Conservation (phyloP, 441 rosid species). For the Hura crepitans region DNA sequence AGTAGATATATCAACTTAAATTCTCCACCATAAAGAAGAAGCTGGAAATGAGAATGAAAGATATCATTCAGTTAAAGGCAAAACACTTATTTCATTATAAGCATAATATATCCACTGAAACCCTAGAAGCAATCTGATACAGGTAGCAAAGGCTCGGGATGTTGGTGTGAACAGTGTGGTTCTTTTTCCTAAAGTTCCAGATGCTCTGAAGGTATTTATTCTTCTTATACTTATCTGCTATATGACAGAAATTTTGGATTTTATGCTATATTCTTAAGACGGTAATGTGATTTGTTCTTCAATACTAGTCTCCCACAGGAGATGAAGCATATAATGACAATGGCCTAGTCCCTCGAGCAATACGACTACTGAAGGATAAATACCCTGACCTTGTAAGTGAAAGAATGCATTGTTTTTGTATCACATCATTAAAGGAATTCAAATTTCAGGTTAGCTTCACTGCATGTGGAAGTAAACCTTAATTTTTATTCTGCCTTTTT, state of each 20-base stretch:
- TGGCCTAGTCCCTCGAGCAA: conserved; percentile 84
- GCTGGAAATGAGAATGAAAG: neutral
- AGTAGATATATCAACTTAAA: neutral
- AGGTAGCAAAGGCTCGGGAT: conserved; percentile 91
- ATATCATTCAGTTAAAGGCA: neutral
- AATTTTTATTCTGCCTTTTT: conserved; percentile 16
- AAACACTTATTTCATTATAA: too few relatives aligned
- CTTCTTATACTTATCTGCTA: conserved; percentile 7
- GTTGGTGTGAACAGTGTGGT: conserved; percentile 88
- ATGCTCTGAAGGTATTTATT: conserved; percentile 75
- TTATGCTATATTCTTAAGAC: neutral
- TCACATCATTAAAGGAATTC: conserved; percentile 3
- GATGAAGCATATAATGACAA: conserved; percentile 90
- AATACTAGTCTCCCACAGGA: conserved; percentile 64
- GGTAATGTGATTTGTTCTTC: conserved; percentile 23
- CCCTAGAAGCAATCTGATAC: conserved; percentile 27
- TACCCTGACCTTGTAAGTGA: conserved; percentile 85
- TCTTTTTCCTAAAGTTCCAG: conserved; percentile 93
- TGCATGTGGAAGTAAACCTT: conserved; percentile 5
- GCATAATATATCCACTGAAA: conserved; percentile 1
- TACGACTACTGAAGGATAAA: conserved; percentile 84
- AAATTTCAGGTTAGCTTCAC: conserved; percentile 4
- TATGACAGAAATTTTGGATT: conserved; percentile 5
- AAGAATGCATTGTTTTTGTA: neutral
- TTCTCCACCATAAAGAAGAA: neutral